Base-by-base conservation (phyloP, 148 eudicot species). In the Vaccinium darrowii region DNA sequence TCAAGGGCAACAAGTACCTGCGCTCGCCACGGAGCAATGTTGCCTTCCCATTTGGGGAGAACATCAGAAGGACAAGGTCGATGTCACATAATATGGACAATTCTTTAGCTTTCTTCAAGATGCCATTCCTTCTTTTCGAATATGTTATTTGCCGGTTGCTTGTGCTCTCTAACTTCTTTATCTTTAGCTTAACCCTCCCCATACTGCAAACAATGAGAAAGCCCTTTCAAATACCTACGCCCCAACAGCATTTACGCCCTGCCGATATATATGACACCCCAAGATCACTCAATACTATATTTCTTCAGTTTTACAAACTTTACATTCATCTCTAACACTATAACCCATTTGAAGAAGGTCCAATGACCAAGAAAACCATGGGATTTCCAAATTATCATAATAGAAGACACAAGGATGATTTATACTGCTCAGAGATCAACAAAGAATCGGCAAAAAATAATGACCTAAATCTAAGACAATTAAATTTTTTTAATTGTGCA, bases 111-210 rank as follows among this genome's bases (percentile, higher is more conserved):
- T 94, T 94, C 91, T 94, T 94, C 74, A 92, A 78, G 56, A 94
- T 94, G 43, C 97, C 97, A 86, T 81, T 90, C 60, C 93, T 90
- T 81, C 97, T 85, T 85, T 94, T 94, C 0, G 97, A 91, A 82
- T 89, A 94, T 15, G 97, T 94, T 82, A 94, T 92, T 88, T 94
- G 97, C 54, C 95, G 91, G 76, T 87, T 94, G 86, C 91, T 91
- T 65, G 86, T 91, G 86, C 89, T 94, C 85, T 94, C 97, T 84
- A 94, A 84, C 85, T 90, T 91, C 88, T 92, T 92, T 47, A 94
- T 94, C 89, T 94, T 92, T 54, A 94, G 80, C 89, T 94, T 94
- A 88, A 94, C 97, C 89, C 97, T 92, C 88, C 97, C 97, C 97
- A 94, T 94, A 83, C 90, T 87, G 85, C 82, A 89, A 82, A 82